Conservation (phyloP, 2,329 filamentous ascomycete species). For the Ceratocystis papillata region DNA sequence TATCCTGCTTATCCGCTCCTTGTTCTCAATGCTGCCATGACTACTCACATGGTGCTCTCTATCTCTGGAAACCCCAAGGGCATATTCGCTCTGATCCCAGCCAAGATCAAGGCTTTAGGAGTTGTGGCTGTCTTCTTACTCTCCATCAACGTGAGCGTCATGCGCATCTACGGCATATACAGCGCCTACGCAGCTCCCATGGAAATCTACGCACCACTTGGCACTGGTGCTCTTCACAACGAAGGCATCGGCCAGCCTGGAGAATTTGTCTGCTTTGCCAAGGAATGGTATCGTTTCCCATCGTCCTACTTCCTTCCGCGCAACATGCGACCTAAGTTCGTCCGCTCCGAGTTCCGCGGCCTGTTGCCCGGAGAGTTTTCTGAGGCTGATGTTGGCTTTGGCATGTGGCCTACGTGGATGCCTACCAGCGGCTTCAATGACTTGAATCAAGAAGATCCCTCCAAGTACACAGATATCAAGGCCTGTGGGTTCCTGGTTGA, state of each 20-base stretch:
- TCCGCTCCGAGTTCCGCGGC: conserved; percentile 81
- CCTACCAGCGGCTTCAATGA: conserved; percentile 82
- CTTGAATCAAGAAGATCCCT: conserved; percentile 70
- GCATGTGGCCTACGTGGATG: conserved; percentile 68
- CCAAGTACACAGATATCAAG: conserved; percentile 72
- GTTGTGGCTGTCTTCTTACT: conserved; percentile 52
- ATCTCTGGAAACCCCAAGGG: conserved; percentile 62
- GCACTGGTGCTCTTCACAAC: conserved; percentile 40
- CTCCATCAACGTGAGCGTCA: conserved; percentile 54
- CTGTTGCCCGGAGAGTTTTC: conserved; percentile 84
- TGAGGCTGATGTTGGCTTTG: conserved; percentile 58
- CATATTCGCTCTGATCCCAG: conserved; percentile 60
- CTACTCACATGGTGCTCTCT: conserved; percentile 67
- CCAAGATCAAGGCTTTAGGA: conserved; percentile 57
- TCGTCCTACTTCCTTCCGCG: conserved; percentile 82
- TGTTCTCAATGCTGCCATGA: conserved; percentile 75
- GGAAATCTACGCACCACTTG: conserved; percentile 56
- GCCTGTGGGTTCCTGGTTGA: conserved; percentile 80
- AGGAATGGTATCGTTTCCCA: conserved; percentile 97
- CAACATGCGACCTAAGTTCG: conserved; percentile 75
- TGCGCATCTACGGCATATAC: conserved; percentile 65
- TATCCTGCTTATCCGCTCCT: conserved; percentile 90
- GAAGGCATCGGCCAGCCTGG: conserved; percentile 46
- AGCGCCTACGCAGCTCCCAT: conserved; percentile 76
- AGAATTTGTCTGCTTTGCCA: conserved; percentile 75